Conservation (phyloP, 2,329 filamentous ascomycete species). For the Aspergillus thermomutatus region DNA sequence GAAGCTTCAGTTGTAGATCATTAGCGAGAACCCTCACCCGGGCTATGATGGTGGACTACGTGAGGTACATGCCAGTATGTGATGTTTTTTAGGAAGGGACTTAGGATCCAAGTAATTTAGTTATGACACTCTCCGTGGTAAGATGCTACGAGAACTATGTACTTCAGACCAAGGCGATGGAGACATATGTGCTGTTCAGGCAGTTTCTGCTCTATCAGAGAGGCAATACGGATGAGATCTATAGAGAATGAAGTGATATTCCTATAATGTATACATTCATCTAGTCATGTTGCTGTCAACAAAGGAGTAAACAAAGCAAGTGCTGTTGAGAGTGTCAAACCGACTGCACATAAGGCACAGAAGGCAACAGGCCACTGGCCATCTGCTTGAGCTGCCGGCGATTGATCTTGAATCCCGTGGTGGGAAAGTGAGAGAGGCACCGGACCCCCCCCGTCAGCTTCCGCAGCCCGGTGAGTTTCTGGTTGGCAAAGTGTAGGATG, state of each 20-base stretch:
- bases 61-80: no score
- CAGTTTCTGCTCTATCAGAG: no score
- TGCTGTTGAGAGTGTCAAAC: no score
- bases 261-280: neutral
- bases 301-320: neutral
- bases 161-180: no score
- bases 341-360: neutral
- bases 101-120: no score
- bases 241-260: neutral
- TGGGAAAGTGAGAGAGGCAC: conserved; percentile 11
- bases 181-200: neutral
- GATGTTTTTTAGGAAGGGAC: no score
- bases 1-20: no score
- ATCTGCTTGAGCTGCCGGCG: conserved; percentile 1
- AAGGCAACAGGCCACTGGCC: neutral
- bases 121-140: no score
- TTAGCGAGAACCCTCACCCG: no score
- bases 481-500: conserved; percentile 7
- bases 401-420: conserved; percentile 12
- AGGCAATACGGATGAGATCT: no score
- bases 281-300: neutral
- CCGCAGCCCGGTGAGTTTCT: conserved; percentile 10
- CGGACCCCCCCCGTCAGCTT: conserved; percentile 11
- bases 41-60: no score
- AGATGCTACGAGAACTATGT: no score